phyloP scores from a whole-genome alignment of 352 stramenopile genomes.

The Phytophthora uliginosa region DNA sequence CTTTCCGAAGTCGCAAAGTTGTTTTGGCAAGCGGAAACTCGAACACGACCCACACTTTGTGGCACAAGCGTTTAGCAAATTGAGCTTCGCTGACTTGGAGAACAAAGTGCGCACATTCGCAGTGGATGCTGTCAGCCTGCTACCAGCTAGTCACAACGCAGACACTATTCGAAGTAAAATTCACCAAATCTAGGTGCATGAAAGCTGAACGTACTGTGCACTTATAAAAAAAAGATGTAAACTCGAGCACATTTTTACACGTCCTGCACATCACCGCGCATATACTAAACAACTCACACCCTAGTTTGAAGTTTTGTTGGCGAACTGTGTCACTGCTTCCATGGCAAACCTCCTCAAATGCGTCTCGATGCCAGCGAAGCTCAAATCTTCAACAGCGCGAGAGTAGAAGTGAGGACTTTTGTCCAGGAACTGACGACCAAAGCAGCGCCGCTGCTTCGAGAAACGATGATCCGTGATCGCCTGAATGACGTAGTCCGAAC shows the following conservation, averaged over 20 bases:
- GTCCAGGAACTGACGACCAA: slow-evolving; percentile 40
- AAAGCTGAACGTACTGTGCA: no score
- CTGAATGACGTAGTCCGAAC: slow-evolving; percentile 20
- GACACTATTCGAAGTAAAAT: slow-evolving; percentile 18
- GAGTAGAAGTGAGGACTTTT: slow-evolving; percentile 41
- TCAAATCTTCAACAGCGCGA: slow-evolving; percentile 24
- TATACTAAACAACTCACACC: neutral
- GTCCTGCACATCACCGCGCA: neutral
- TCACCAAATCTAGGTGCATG: no score
- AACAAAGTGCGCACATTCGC: slow-evolving; percentile 34
- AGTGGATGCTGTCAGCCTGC: slow-evolving; percentile 29
- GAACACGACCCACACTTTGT: slow-evolving; percentile 40
- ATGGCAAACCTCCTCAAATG: slow-evolving; percentile 32
- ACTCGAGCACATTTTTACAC: neutral
- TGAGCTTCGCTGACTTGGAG: slow-evolving; percentile 44
- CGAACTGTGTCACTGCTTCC: slow-evolving; percentile 13
- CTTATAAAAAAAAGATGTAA: no score
- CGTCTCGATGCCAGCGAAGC: slow-evolving; percentile 34
- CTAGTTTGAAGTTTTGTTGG: neutral
- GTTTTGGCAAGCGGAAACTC: slow-evolving; percentile 53
- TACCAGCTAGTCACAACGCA: slow-evolving; percentile 25
- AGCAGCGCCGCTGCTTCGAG: slow-evolving; percentile 33
- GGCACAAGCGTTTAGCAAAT: slow-evolving; percentile 24
- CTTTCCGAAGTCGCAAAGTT: slow-evolving; percentile 60
- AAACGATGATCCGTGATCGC: slow-evolving; percentile 3